Evolutionary conservation across 345 rosid genomes (phyloP), one percentile per base, ranked within the genome.

Genomic region (Aquilaria sinensis): DNA sequence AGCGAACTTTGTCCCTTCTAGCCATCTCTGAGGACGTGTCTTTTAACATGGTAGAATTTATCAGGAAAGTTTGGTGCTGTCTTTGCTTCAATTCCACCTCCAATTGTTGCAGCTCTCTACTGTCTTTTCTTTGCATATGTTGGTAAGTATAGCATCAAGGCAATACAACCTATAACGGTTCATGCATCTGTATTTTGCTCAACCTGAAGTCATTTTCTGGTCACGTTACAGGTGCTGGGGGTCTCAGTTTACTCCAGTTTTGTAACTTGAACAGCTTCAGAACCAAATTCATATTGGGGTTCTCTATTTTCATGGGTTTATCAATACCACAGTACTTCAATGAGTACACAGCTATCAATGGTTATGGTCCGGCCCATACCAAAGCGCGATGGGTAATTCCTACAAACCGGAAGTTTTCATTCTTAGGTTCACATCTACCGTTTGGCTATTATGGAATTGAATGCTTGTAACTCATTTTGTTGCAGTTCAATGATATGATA

Each of bases 401-500:
- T 37, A 37, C 43, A 37, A 37, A 37, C 43, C 5, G 8, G 5
- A 37, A 37, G 43, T 37, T 4, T 2, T 37, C 43, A 37, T 37
- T 37, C 43, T 9, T 0, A 37, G 2, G 5, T 37, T 37, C 43
- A 37, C 3, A 37, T 23, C 23, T 23, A 23, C 23, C 1, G 43
- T 37, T 37, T 9, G 8, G 8, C 5, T 37, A 5, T 37, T 37
- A 5, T 2, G 43, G 43, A 37, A 37, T 9, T 37, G 8, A 37
- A 5, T 9, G 2, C 8, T 37, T 45, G 5, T 7, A 34, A 43
- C 43, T 64, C 31, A 41, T 14, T 63, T 41, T 49, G 72, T 59
- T 67, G 74, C 88, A 94, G 99, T 94, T 94, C 81, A 94, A 94
- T 62, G 99, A 94, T 76, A 94, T 94, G 89, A 75, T 88, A 61